Evolutionary conservation across 331 rosid species (phyloP), one percentile per base, ranked within the genome.

Genomic region (Quercus tomentella): DNA sequence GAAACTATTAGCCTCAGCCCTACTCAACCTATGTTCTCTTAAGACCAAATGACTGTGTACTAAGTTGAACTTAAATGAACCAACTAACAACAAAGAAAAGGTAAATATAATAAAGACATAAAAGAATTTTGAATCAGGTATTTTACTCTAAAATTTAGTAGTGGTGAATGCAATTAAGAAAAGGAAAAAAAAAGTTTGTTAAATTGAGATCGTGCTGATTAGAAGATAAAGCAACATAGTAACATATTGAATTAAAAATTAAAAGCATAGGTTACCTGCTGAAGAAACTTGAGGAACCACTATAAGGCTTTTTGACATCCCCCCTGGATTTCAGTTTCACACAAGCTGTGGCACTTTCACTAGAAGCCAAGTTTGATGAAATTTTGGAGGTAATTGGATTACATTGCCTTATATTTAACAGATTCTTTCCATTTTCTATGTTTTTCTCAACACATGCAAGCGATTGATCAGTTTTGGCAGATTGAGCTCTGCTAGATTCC

Each of bases 231-330:
- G 28, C 63, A 81, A 69, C 80, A 10, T 45, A 60, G 61, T 79
- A 81, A 61, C 60, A 69, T 70, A 30, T 75, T 7, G 52, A 73
- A 54, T 16, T 68, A 77, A 76, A 61, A 80, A 31, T 76, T 68
- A 43, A 51, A 43, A 72, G 21, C 52, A 35, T 51, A 28, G 6
- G 18, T 57, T 79, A 95, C 98, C 97, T 91, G 82, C 90, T 94
- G 60, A 95, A 95, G 82, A 92, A 92, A 76, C 75, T 83, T 25
- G 87, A 78, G 75, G 91, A 86, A 80, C 88, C 84, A 57, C 79
- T 21, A 68, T 83, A 82, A 51, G 91, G 70, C 54, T 80, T 89
- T 83, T 79, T 91, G 83, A 26, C 63, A 65, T 76, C 84, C 87
- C 87, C 89, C 8, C 75, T 17, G 80, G 84, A 77, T 65, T 66